Conservation (phyloP, 768 basidiomycete genomes). For the Lenzites betulinus region DNA sequence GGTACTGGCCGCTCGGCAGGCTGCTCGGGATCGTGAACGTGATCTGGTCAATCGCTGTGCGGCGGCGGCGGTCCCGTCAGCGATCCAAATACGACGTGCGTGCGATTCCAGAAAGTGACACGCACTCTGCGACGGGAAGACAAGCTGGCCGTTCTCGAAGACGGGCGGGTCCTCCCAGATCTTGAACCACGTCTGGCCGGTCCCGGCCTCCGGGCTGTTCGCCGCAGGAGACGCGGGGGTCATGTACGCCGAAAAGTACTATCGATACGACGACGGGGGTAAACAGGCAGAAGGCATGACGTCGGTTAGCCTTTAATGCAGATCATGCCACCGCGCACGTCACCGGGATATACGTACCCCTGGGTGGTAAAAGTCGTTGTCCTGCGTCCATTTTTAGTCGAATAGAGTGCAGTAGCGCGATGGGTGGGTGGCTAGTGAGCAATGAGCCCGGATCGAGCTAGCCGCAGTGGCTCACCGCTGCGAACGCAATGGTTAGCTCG, state of each 20-base stretch:
- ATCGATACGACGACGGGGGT: neutral
- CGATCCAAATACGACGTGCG: too few species aligned
- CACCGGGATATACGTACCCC: conserved; percentile 22
- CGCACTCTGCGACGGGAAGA: conserved; percentile 31
- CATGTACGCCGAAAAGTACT: conserved; percentile 37
- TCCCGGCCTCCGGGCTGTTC: conserved; percentile 39
- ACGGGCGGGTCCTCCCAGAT: conserved; percentile 40
- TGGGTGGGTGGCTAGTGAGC: too few species aligned
- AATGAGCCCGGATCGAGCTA: neutral
- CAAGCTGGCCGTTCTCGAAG: conserved; percentile 29
- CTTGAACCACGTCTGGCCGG: conserved; percentile 47
- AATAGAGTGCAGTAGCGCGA: too few species aligned
- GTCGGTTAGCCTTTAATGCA: neutral
- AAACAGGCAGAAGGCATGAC: neutral
- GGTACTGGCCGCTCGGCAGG: conserved; percentile 36
- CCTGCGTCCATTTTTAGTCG: conserved; percentile 3
- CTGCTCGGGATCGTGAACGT: conserved; percentile 35
- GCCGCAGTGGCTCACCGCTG: neutral
- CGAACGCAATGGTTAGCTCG: neutral
- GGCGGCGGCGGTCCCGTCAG: neutral
- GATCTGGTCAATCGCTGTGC: conserved; percentile 25
- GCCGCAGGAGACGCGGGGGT: conserved; percentile 30
- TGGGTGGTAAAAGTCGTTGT: conserved; percentile 29
- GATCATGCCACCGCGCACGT: neutral
- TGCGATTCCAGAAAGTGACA: neutral